Evolutionary conservation across 1,284 basidiomycete genomes (phyloP).

Genomic region (Cyathus olla): DNA sequence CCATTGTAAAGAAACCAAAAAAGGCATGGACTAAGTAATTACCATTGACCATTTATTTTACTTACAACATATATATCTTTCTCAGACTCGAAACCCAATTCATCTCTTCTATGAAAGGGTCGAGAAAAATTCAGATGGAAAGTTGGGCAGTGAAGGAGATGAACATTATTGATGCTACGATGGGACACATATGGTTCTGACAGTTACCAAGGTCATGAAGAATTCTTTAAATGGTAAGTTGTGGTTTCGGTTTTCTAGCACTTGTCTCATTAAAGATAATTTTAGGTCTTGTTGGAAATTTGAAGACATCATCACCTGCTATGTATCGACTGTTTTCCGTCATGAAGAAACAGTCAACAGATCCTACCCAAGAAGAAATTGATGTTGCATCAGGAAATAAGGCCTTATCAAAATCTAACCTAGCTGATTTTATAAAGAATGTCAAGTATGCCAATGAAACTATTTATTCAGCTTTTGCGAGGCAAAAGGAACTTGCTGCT

Average conservation of each 20-base stretch:
- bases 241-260: not conserved
- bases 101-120: conserved; percentile 26
- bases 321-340: conserved; percentile 23
- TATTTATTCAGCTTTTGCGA: conserved; percentile 1
- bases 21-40: no score
- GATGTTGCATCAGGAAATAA: conserved; percentile 14
- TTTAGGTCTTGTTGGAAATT: conserved; percentile 21
- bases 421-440: not conserved
- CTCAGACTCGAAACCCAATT: conserved; percentile 16
- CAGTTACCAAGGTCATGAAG: conserved; percentile 26
- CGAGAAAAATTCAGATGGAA: conserved; percentile 7
- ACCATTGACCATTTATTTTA: no score
- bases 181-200: conserved; percentile 25
- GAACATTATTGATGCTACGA: conserved; percentile 34
- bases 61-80: no score
- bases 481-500: not conserved
- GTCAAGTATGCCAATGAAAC: not conserved
- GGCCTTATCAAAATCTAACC: not conserved
- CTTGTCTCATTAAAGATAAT: no score
- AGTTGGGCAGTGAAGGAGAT: conserved; percentile 15
- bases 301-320: conserved; percentile 19
- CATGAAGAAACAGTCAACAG: conserved; percentile 7
- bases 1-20: no score
- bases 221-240: conserved; percentile 16
- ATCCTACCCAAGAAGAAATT: conserved; percentile 12